These are phyloP conservation scores for Mesembryanthemum crystallinum DNA, from an alignment of 148 eudicot species.

Conservation along the genomic window DNA sequence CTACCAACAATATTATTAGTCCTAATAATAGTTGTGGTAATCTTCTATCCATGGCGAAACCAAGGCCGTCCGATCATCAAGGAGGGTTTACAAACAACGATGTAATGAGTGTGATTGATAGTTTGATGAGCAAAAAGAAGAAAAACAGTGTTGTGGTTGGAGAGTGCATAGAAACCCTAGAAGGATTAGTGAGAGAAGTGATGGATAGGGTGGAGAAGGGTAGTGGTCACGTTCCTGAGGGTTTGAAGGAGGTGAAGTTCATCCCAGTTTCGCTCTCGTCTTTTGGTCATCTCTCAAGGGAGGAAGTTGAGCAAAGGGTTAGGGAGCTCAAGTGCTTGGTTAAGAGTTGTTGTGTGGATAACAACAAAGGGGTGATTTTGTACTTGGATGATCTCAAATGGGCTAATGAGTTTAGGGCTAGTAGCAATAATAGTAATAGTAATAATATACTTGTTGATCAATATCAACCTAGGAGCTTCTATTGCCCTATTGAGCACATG, in stretches of 20 bases:
- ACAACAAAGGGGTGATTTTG: slow-evolving; percentile 55
- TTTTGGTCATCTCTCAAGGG: slow-evolving; percentile 41
- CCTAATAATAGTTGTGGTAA: background rate
- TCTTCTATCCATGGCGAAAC: slow-evolving; percentile 18
- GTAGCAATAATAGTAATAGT: slow-evolving; percentile 12
- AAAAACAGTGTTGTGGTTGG: slow-evolving; percentile 65
- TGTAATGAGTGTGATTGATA: slow-evolving; percentile 49
- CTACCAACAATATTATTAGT: background rate
- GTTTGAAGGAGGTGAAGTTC: slow-evolving; percentile 50
- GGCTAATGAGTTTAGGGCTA: slow-evolving; percentile 53
- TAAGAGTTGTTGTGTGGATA: slow-evolving; percentile 36
- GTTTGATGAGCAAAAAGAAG: slow-evolving; percentile 34
- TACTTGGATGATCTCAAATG: slow-evolving; percentile 84
- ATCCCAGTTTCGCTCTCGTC: slow-evolving; percentile 47
- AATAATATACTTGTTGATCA: slow-evolving; percentile 12
- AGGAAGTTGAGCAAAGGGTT: slow-evolving; percentile 58
- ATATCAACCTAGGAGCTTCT: slow-evolving; percentile 35
- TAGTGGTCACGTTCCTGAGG: slow-evolving; percentile 55
- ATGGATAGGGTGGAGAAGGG: slow-evolving; percentile 57
- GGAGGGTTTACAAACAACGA: slow-evolving; percentile 42
- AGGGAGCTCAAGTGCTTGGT: slow-evolving; percentile 49
- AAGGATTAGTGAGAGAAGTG: slow-evolving; percentile 46
- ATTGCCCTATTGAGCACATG: slow-evolving; percentile 77
- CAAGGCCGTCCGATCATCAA: slow-evolving; percentile 19
- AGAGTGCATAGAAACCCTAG: slow-evolving; percentile 48